Percentiles rank a stretch among this genome's conserved stretches.
phyloP scores from a whole-genome alignment of 495 filamentous ascomycete species.

The Daldinia loculata region DNA sequence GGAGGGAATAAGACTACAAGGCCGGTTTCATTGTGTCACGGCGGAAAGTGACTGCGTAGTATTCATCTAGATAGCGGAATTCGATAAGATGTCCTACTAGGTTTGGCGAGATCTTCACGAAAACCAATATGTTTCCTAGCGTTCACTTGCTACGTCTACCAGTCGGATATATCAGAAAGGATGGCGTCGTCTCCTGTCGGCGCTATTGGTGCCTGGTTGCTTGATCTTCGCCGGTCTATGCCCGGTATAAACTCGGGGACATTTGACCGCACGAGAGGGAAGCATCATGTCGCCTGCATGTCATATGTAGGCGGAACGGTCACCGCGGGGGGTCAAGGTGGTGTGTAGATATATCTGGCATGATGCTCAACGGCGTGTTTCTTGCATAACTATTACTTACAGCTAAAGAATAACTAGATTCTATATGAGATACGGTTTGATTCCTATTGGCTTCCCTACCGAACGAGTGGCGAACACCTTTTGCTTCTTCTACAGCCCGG shows the following conservation, averaged over 20 bases:
- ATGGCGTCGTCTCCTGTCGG: background rate
- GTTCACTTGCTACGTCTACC: background rate
- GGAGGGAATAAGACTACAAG: background rate
- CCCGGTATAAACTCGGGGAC: background rate
- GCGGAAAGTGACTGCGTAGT: background rate
- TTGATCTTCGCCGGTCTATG: background rate
- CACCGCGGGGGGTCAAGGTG: background rate
- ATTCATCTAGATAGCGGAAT: background rate
- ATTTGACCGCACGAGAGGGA: background rate
- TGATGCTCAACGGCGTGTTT: background rate
- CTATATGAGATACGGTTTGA: background rate
- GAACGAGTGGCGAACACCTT: background rate
- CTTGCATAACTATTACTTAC: conserved; percentile 7
- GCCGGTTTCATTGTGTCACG: background rate
- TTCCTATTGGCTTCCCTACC: conserved; percentile 21
- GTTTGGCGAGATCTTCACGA: background rate
- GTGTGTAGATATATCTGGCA: conserved; percentile 2
- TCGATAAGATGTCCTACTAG: background rate
- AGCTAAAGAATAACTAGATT: background rate
- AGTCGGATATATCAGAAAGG: background rate
- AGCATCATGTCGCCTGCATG: background rate
- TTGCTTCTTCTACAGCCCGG: background rate
- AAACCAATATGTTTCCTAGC: background rate
- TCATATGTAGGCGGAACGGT: background rate
- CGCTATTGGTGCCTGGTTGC: background rate